A percentile compares a stretch with the other conserved stretches of the same genome.
Conservation (phyloP, 73 alveolate genomes). For the Paramecium bursaria region DNA sequence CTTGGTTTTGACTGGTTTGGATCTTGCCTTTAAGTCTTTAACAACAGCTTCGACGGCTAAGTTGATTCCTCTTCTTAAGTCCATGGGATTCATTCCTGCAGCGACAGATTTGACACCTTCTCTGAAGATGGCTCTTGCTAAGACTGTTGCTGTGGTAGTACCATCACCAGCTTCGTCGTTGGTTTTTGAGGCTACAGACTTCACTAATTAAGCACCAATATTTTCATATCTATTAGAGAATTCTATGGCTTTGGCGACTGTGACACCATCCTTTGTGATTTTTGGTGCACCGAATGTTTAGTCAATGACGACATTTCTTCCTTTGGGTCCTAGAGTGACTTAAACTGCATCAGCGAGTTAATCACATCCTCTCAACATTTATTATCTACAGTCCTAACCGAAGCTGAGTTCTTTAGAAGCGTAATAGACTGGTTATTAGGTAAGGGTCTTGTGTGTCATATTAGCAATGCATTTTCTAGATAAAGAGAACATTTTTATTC, state of each 20-base stretch:
- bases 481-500: slow-evolving; percentile 49
- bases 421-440: slow-evolving; percentile 42
- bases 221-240: slow-evolving; percentile 91
- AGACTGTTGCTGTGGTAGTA: slow-evolving; percentile 98
- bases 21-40: slow-evolving; percentile 80
- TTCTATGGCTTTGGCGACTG: slow-evolving; percentile 96
- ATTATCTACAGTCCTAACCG: slow-evolving; percentile 69
- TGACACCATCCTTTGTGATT: slow-evolving; percentile 96
- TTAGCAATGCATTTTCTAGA: slow-evolving; percentile 47
- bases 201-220: slow-evolving; percentile 93
- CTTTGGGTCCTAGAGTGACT: slow-evolving; percentile 87
- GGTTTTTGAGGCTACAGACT: slow-evolving; percentile 95
- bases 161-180: slow-evolving; percentile 99
- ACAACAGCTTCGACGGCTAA: slow-evolving; percentile 93
- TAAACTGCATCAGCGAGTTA: slow-evolving; percentile 87
- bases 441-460: neutral
- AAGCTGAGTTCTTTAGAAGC: slow-evolving; percentile 70
- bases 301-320: slow-evolving; percentile 87
- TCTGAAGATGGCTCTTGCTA: slow-evolving; percentile 95
- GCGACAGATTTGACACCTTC: slow-evolving; percentile 97
- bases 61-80: slow-evolving; percentile 96
- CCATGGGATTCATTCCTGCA: slow-evolving; percentile 99
- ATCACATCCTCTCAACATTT: slow-evolving; percentile 84
- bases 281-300: slow-evolving; percentile 89
- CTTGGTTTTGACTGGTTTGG: slow-evolving; percentile 81